Conservation (phyloP, 495 filamentous ascomycete species). For the Staphylotrichum tortipilum region DNA sequence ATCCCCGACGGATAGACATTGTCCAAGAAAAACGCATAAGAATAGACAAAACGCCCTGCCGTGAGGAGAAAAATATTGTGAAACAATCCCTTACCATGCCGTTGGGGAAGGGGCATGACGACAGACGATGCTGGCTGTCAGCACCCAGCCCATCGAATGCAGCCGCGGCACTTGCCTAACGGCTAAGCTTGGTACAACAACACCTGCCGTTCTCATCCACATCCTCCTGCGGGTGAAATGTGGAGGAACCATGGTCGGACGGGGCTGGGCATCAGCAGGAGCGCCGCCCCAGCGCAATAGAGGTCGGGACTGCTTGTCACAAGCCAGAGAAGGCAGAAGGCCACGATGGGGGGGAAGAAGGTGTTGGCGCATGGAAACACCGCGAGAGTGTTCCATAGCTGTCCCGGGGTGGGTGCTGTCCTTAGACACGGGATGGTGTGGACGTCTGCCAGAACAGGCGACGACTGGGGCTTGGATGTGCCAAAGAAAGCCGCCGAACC, state of each 20-base stretch:
- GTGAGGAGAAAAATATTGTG: slow-evolving; percentile 36
- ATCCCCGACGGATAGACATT: slow-evolving; percentile 27
- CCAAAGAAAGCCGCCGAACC: neutral
- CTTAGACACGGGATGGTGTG: neutral
- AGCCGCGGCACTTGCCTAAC: slow-evolving; percentile 16
- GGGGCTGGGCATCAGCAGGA: slow-evolving; percentile 3
- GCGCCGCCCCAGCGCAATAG: neutral
- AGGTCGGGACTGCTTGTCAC: neutral
- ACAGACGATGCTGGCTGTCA: slow-evolving; percentile 30
- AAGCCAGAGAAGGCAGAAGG: neutral
- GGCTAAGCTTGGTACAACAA: slow-evolving; percentile 13
- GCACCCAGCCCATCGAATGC: slow-evolving; percentile 4
- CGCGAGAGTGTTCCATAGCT: neutral
- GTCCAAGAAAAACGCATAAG: slow-evolving; percentile 38
- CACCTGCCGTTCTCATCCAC: neutral
- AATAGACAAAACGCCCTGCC: slow-evolving; percentile 37
- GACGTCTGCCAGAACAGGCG: neutral
- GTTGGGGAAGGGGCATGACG: slow-evolving; percentile 39
- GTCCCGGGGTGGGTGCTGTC: too few relatives aligned
- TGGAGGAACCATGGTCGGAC: slow-evolving; percentile 5
- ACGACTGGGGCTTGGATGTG: neutral
- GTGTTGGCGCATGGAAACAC: too few relatives aligned
- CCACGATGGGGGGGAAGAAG: neutral
- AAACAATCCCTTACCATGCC: slow-evolving; percentile 42
- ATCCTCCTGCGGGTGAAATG: slow-evolving; percentile 1